Evolutionary conservation across 2,329 filamentous ascomycete species (phyloP), one percentile per base, ranked within the genome.

Genomic region (Ilyonectria destructans): DNA sequence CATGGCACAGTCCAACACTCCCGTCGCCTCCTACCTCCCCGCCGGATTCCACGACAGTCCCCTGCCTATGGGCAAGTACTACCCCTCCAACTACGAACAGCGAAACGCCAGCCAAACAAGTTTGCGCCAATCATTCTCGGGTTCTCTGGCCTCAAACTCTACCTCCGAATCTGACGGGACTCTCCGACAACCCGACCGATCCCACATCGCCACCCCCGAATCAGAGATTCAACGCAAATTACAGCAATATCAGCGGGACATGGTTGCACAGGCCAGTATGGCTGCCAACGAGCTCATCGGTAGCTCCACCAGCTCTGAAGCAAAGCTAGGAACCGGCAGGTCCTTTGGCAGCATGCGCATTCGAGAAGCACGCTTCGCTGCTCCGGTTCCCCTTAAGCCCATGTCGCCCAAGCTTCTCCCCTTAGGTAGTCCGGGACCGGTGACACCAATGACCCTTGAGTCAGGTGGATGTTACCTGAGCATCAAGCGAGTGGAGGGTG

Each of bases 61-160:
- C 4, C 78, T 89, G 35, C 87, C 88, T 0, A 82, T 89, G 79
- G 89, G 89, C 26, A 91, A 90, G 78, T 91, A 91, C 73, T 90
- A 91, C 66, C 89, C 89, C 0, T 86, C 87, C 29, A 90, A 90
- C 78, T 91, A 89, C 72, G 87, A 89, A 71, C 82, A 80, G 31
- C 77, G 82, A 57, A 80, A 78, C 57, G 70, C 69, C 21, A 70
- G 70, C 8, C 69, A 76, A 23, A 56, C 74, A 43, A 71, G 65
- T n/a, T 48, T 71, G 6, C 75, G 70, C 17, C 74, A 68, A n/a
- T 67, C 69, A n/a, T 69, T 76, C 31, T 71, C 78, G 6, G 71
- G 77, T 46, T 65, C 74, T 49, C 62, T 79, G 58, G 72, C 80
- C n/a, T 75, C 78, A 58, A 73, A 77, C 4, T 73, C 78, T 10